Conservation (phyloP, 371 early-diverging fungal species). For the Rhizomucor miehei region DNA sequence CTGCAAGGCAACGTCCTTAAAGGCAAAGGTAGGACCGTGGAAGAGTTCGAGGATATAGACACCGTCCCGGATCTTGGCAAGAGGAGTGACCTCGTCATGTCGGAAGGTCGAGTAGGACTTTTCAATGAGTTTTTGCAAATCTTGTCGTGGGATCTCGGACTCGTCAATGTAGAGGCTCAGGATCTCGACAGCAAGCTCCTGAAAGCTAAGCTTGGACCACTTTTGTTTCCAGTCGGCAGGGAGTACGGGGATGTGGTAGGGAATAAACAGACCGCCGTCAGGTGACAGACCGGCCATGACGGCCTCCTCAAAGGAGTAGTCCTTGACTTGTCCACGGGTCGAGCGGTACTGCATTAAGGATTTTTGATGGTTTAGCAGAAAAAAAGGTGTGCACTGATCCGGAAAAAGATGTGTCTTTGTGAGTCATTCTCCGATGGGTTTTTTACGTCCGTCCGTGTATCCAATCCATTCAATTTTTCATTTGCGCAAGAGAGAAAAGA, state of each 20-base stretch:
- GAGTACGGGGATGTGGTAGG: conserved; percentile 75
- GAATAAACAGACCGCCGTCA: conserved; percentile 96
- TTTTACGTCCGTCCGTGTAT: too few species aligned
- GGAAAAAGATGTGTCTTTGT: too few species aligned
- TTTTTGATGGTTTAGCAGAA: too few species aligned
- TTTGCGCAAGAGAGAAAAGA: too few species aligned
- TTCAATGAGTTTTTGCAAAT: conserved; percentile 66
- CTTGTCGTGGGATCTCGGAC: conserved; percentile 73
- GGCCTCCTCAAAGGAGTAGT: conserved; percentile 85
- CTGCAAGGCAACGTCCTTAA: conserved; percentile 98
- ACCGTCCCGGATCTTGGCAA: conserved; percentile 66
- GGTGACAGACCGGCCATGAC: conserved; percentile 91
- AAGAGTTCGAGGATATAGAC: conserved; percentile 88
- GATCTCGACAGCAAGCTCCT: conserved; percentile 80
- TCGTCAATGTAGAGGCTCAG: conserved; percentile 80
- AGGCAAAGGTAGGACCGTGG: conserved; percentile 97
- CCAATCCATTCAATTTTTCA: too few species aligned
- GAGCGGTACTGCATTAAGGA: conserved; percentile 92
- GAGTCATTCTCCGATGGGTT: too few species aligned
- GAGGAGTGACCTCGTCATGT: conserved; percentile 74
- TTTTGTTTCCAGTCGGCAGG: conserved; percentile 57
- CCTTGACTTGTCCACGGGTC: conserved; percentile 76
- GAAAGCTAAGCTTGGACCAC: conserved; percentile 78
- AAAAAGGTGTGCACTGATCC: too few species aligned
- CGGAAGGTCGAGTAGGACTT: conserved; percentile 83